phyloP scores from a whole-genome alignment of 2,329 filamentous ascomycete genomes.

The Parastagonospora avenae region DNA sequence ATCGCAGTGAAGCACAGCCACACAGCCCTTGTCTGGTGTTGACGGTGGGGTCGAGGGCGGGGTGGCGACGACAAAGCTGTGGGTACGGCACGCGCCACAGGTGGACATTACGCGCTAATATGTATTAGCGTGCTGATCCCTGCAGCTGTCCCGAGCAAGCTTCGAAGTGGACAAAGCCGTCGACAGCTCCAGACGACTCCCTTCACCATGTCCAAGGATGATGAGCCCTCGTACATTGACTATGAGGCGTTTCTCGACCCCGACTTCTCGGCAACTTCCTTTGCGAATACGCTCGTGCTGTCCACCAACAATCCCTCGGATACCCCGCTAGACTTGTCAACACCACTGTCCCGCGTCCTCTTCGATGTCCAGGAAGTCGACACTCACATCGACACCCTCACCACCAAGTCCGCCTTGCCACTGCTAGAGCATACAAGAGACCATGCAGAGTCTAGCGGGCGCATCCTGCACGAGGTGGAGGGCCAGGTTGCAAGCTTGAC shows the following conservation, averaged over 20 bases:
- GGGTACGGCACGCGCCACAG: not conserved
- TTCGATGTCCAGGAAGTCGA: slow-evolving; percentile 98
- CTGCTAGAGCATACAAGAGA: slow-evolving; percentile 76
- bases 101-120: not conserved
- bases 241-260: slow-evolving; percentile 89
- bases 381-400: slow-evolving; percentile 89
- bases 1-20: too few species aligned
- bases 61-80: too few species aligned
- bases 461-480: slow-evolving; percentile 77
- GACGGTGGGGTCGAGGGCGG: too few species aligned
- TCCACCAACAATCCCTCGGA: slow-evolving; percentile 92
- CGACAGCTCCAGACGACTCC: not conserved
- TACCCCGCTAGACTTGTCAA: slow-evolving; percentile 88
- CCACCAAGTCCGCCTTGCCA: slow-evolving; percentile 80
- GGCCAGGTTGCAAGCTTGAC: slow-evolving; percentile 79
- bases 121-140: not conserved
- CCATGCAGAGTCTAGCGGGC: slow-evolving; percentile 73
- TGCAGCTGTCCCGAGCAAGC: slow-evolving; percentile 3
- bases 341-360: slow-evolving; percentile 87
- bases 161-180: not conserved
- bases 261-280: slow-evolving; percentile 77
- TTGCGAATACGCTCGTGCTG: slow-evolving; percentile 88
- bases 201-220: slow-evolving; percentile 40
- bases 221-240: slow-evolving; percentile 86
- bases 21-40: too few species aligned